phyloP scores from a whole-genome alignment of 1,139 yeast species.

The Debaryomyces psychrophilus region DNA sequence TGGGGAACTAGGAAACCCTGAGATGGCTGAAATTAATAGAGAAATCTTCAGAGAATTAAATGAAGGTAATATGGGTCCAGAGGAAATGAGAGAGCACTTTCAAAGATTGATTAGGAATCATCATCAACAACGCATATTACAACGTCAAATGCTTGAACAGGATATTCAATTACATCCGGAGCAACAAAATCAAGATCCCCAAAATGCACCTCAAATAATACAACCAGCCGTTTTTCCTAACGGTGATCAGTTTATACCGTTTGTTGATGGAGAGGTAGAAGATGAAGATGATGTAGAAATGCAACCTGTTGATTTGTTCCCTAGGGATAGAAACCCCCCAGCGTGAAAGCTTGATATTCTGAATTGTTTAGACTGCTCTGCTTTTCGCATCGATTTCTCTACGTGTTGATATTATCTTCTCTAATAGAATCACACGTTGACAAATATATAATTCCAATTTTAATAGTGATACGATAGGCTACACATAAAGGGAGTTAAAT shows the following conservation, averaged over 20 bases:
- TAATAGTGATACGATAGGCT: neutral
- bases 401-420: neutral
- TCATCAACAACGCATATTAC: conserved; percentile 29
- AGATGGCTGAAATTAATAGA: conserved; percentile 35
- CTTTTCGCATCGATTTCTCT: neutral
- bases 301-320: conserved; percentile 40
- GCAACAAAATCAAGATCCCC: conserved; percentile 16
- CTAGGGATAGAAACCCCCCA: conserved; percentile 21
- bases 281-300: conserved; percentile 42
- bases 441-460: neutral
- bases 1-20: conserved; percentile 24
- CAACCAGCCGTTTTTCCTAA: conserved; percentile 49
- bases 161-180: conserved; percentile 12
- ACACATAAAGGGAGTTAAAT: neutral
- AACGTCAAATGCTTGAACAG: conserved; percentile 19
- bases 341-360: conserved; percentile 1
- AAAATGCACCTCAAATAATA: conserved; percentile 46
- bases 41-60: conserved; percentile 40
- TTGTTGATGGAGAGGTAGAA: conserved; percentile 29
- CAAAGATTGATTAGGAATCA: conserved; percentile 36
- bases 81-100: conserved; percentile 45
- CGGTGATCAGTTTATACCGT: conserved; percentile 31
- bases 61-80: conserved; percentile 39
- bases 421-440: neutral
- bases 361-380: neutral